Conservation (phyloP, 805 yeast genomes). For the Starmerella sp. region DNA sequence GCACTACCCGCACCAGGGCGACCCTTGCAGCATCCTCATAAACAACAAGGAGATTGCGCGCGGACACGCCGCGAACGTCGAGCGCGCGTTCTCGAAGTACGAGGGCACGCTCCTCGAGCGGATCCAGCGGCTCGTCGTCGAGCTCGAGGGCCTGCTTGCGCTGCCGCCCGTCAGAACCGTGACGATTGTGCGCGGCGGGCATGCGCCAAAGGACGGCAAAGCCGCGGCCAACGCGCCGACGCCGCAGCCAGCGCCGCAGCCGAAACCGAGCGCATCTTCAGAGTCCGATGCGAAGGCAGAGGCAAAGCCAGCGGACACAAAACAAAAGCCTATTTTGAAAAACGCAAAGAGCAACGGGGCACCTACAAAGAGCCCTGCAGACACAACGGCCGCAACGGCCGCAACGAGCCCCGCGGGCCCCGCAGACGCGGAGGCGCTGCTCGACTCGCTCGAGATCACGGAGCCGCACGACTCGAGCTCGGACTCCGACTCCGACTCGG, state of each 20-base stretch:
- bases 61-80: conserved; percentile 58
- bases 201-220: neutral
- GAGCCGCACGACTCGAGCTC: neutral
- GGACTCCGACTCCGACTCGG: neutral
- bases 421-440: neutral
- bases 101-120: conserved; percentile 40
- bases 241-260: neutral
- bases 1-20: conserved; percentile 38
- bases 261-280: neutral
- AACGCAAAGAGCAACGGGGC: no score
- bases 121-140: conserved; percentile 43
- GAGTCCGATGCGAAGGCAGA: neutral
- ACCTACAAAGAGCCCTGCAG: no score
- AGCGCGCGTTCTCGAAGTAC: conserved; percentile 43
- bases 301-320: no score
- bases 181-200: conserved; percentile 37
- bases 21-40: conserved; percentile 28
- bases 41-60: conserved; percentile 58
- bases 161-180: conserved; percentile 51
- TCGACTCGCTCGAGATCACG: neutral
- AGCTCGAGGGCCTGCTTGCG: conserved; percentile 47
- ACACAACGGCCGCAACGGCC: no score
- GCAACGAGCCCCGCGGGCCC: neutral
- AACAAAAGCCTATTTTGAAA: no score
- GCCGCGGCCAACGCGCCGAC: neutral